phyloP scores from a whole-genome alignment of 805 yeast species.

The Priceomyces castillae region DNA sequence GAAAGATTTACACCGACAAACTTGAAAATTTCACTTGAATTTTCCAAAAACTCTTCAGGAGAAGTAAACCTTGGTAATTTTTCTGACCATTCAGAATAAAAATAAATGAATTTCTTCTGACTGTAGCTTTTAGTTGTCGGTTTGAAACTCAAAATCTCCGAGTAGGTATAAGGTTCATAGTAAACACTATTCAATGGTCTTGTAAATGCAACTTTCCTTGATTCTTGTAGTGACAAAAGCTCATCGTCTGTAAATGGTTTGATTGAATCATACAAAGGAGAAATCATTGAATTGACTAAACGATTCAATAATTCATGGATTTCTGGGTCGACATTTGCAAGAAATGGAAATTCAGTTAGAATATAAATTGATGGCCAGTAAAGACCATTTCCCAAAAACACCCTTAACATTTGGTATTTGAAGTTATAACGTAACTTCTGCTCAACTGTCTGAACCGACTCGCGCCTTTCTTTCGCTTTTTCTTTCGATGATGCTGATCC shows the following conservation, averaged over 20 bases:
- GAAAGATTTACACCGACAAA: conserved; percentile 58
- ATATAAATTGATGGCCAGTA: conserved; percentile 60
- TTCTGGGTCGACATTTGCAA: conserved; percentile 53
- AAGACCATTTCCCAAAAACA: conserved; percentile 57
- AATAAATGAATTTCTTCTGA: conserved; percentile 32
- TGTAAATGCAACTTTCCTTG: conserved; percentile 21
- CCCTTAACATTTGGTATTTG: conserved; percentile 44
- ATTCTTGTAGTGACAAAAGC: conserved; percentile 18
- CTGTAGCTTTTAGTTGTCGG: conserved; percentile 24
- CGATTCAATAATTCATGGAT: conserved; percentile 48
- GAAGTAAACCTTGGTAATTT: conserved; percentile 36
- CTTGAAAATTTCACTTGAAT: conserved; percentile 48
- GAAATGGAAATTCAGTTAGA: conserved; percentile 57
- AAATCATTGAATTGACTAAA: conserved; percentile 46
- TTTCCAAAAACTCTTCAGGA: conserved; percentile 44
- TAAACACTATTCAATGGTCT: conserved; percentile 26
- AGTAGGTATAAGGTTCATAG: conserved; percentile 21
- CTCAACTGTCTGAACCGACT: conserved; percentile 11
- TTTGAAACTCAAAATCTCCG: conserved; percentile 27
- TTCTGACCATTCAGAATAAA: conserved; percentile 49
- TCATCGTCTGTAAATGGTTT: conserved; percentile 20
- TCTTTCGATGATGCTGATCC: not conserved
- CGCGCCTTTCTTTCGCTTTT: conserved; percentile 1
- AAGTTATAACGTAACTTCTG: conserved; percentile 20
- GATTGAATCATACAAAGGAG: conserved; percentile 42